Conservation (phyloP, 805 yeast genomes). For the Geotrichum ghanense region DNA sequence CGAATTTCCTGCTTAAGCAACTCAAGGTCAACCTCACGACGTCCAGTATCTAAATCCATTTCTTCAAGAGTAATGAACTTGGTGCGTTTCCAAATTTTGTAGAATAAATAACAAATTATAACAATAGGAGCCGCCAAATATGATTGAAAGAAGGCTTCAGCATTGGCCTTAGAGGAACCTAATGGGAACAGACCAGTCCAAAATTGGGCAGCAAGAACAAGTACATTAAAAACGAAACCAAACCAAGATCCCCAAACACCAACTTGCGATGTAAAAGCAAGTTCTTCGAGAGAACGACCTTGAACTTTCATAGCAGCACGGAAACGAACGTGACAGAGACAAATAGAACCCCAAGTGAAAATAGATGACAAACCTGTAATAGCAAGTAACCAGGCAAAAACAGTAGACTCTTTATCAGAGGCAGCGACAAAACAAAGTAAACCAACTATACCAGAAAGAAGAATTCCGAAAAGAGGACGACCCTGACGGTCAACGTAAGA, state of each 20-base stretch:
- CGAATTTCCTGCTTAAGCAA: conserved; percentile 39
- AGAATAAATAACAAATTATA: conserved; percentile 33
- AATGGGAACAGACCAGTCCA: conserved; percentile 74
- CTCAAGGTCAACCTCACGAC: conserved; percentile 46
- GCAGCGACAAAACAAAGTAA: conserved; percentile 54
- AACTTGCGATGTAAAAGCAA: conserved; percentile 52
- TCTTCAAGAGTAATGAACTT: conserved; percentile 35
- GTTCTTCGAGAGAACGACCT: conserved; percentile 51
- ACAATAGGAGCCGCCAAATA: conserved; percentile 37
- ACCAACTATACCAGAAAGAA: conserved; percentile 36
- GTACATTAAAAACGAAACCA: conserved; percentile 45
- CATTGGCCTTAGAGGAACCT: conserved; percentile 27
- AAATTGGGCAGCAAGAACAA: conserved; percentile 65
- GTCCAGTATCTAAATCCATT: conserved; percentile 51
- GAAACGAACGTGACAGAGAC: conserved; percentile 54
- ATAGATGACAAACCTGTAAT: conserved; percentile 60
- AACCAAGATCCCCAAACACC: conserved; percentile 60
- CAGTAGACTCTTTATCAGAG: conserved; percentile 33
- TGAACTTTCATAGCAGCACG: conserved; percentile 45
- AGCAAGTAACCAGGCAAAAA: conserved; percentile 62
- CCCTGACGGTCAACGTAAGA: conserved; percentile 69
- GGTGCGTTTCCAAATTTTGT: conserved; percentile 37
- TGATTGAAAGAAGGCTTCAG: conserved; percentile 34
- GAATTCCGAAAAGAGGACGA: conserved; percentile 63
- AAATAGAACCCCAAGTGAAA: conserved; percentile 65